Conservation (phyloP, 2,329 filamentous ascomycete genomes). For the Fusarium pilosicola region DNA sequence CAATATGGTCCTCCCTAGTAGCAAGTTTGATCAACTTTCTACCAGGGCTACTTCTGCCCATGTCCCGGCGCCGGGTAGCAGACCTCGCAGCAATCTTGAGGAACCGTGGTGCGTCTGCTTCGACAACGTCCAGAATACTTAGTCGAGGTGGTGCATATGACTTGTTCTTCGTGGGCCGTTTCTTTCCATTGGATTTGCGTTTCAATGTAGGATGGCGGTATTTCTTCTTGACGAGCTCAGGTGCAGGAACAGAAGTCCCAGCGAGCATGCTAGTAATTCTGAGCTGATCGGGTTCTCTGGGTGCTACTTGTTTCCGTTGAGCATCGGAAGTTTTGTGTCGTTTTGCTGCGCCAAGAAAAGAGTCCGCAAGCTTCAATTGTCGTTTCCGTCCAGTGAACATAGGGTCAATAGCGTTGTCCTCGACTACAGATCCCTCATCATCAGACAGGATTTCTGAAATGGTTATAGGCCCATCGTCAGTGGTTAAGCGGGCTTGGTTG, state of each 20-base stretch:
- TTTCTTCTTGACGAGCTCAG: slow-evolving; percentile 27
- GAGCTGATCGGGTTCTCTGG: slow-evolving; percentile 42
- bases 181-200: slow-evolving; percentile 7
- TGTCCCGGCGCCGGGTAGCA: slow-evolving; percentile 56
- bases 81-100: slow-evolving; percentile 70
- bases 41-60: slow-evolving; percentile 65
- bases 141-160: slow-evolving; percentile 56
- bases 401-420: slow-evolving; percentile 62
- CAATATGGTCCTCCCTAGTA: slow-evolving; percentile 68
- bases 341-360: slow-evolving; percentile 43
- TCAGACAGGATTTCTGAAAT: slow-evolving; percentile 35
- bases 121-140: slow-evolving; percentile 70
- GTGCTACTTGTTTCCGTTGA: slow-evolving; percentile 35
- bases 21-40: slow-evolving; percentile 69
- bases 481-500: slow-evolving; percentile 42
- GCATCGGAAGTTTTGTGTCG: slow-evolving; percentile 31
- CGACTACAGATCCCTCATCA: slow-evolving; percentile 54
- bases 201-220: slow-evolving; percentile 21
- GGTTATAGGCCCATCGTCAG: slow-evolving; percentile 19
- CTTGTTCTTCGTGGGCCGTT: slow-evolving; percentile 9
- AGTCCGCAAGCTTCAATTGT: slow-evolving; percentile 44
- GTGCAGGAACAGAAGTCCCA: slow-evolving; percentile 15
- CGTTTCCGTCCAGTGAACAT: slow-evolving; percentile 60
- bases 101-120: slow-evolving; percentile 64
- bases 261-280: slow-evolving; percentile 47